These are phyloP conservation scores for cucumber (Cucumis sativus) DNA, from an alignment of 306 rosid genomes.

Conservation along the genomic window Cucumber_9930_V3 NC_026657.2:22877001-22877500, in stretches of 20 bases:
- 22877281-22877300: neutral
- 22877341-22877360: neutral
- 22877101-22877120: neutral
- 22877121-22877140: neutral
- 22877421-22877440: neutral
- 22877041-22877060: conserved; percentile 45
- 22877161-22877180: neutral
- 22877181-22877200: neutral
- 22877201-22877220: conserved; percentile 11
- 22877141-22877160: neutral
- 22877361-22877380: neutral
- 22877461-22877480: too few species aligned
- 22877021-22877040: conserved; percentile 50
- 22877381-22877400: neutral
- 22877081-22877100: neutral
- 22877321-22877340: neutral
- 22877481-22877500: too few species aligned
- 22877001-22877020: conserved; percentile 47
- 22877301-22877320: neutral
- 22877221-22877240: neutral
- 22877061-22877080: conserved; percentile 6
- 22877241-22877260: neutral
- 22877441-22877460: too few species aligned
- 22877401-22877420: neutral
- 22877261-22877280: neutral